Base-by-base conservation (phyloP, 768 basidiomycete species). In the Leccinum uliginosum region DNA sequence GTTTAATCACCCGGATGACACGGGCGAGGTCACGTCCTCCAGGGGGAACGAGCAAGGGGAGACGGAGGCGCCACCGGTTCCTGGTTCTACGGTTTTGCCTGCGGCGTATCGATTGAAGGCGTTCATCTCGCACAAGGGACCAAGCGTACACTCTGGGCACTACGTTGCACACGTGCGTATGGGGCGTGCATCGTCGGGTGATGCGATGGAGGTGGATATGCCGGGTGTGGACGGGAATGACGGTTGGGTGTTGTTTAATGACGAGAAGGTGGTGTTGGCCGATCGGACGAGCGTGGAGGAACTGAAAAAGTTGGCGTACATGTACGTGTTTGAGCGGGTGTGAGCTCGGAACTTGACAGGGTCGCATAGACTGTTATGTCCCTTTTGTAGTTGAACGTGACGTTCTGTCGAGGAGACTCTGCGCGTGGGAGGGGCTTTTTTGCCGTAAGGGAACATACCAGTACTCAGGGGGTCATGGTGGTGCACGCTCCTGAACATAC, bases 51-150 rank as follows among this genome's bases (percentile, higher is more conserved):
- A 52, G 11, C 57, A 65, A 11, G 49, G 71, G 7, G 35, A 71
- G 6, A 38, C 23, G 30, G 60, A 61, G 32, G 55, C 30, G 19
- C 12, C 26, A 14, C 6, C 75, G 0, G 70, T 71, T 1, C 76
- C 78, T 4, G 91, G 92, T 21, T 80, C 83, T 27, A 74, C 75
- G 3, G 63, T 66, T 2, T 77, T 93, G 0, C 95, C 95, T 1
- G 93, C 86, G 6, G 73, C 74, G 14, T 99, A 92, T 75, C 75
- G 77, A 27, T 81, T 99, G 27, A 90, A 93, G 67, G 93, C 91
- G 9, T 99, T 98, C 76, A 85, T 99, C 65, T 97, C 94, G 50
- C 96, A 99, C 77, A 98, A 97, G 66, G 95, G 96, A 0, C 90
- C 91, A 0, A 94, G 91, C 0, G 93, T 95, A 24, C 96, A 98